Conservation (phyloP, 495 filamentous ascomycete genomes). For the Apiosordaria backusii region DNA sequence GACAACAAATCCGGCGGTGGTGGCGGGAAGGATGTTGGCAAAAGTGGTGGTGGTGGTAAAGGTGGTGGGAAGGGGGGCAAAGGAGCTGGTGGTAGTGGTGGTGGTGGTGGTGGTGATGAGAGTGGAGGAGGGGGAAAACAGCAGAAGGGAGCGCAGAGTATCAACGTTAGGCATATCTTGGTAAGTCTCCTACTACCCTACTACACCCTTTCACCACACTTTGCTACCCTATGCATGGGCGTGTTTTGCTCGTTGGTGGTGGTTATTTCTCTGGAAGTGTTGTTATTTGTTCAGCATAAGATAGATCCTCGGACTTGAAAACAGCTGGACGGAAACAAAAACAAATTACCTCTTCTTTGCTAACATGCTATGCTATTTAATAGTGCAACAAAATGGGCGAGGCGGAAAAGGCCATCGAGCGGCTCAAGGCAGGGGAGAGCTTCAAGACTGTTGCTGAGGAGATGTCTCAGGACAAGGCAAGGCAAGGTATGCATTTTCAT, state of each 20-base stretch:
- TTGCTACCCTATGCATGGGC: neutral
- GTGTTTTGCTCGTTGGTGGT: neutral
- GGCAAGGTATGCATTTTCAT: constrained; percentile 49
- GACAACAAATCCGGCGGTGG: constrained; percentile 44
- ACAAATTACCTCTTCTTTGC: neutral
- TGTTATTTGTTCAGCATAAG: neutral
- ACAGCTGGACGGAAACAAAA: neutral
- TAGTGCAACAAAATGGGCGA: constrained; percentile 85
- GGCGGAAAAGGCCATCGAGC: constrained; percentile 81
- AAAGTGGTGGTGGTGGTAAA: constrained; percentile 49
- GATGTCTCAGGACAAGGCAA: constrained; percentile 86
- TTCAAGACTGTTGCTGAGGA: constrained; percentile 87
- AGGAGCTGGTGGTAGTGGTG: neutral
- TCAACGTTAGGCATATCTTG: constrained; percentile 88
- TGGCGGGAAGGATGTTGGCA: constrained; percentile 46
- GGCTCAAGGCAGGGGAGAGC: constrained; percentile 70
- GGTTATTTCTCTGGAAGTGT: neutral
- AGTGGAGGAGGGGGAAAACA: constrained; percentile 14
- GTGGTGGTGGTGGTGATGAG: neutral
- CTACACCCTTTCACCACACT: neutral
- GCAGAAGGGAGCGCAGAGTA: constrained; percentile 66
- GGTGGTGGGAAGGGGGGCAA: constrained; percentile 41
- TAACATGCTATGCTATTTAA: neutral
- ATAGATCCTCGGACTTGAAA: neutral
- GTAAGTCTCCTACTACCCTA: constrained; percentile 45